phyloP scores from a whole-genome alignment of 2,329 filamentous ascomycete species.

The Claviceps sorghi region DNA sequence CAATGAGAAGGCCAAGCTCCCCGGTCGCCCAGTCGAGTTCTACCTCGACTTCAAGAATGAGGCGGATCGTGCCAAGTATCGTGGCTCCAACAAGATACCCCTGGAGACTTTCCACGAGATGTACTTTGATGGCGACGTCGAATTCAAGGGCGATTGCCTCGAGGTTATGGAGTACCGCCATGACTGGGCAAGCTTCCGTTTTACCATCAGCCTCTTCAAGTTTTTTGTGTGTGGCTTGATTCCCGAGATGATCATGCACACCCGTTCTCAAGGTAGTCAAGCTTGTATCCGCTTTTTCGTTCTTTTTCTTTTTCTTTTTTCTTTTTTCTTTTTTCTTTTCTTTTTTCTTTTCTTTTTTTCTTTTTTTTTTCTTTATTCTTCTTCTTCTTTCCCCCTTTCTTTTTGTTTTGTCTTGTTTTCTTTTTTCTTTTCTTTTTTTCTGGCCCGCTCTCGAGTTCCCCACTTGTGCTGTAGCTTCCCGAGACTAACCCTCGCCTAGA shows the following conservation, averaged over 20 bases:
- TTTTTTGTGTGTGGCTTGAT: slow-evolving; percentile 80
- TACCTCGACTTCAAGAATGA: slow-evolving; percentile 71
- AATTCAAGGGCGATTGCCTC: slow-evolving; percentile 86
- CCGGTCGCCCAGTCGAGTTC: slow-evolving; percentile 76
- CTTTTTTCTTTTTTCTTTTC: not conserved
- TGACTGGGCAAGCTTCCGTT: slow-evolving; percentile 91
- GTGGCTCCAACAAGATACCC: slow-evolving; percentile 65
- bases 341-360: not conserved
- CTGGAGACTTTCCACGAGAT: slow-evolving; percentile 94
- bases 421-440: not conserved
- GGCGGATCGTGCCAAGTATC: slow-evolving; percentile 50
- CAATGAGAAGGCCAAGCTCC: slow-evolving; percentile 81
- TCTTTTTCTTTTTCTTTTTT: not conserved
- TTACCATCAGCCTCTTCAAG: slow-evolving; percentile 73
- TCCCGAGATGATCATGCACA: slow-evolving; percentile 85
- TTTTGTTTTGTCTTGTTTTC: no score
- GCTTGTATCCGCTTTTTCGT: no score
- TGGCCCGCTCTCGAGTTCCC: not conserved
- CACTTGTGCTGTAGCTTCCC: not conserved
- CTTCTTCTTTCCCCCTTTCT: no score
- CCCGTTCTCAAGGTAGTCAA: slow-evolving; percentile 55
- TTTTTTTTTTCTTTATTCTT: not conserved
- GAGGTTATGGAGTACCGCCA: slow-evolving; percentile 88
- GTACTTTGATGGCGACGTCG: slow-evolving; percentile 91
- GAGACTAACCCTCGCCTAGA: slow-evolving; percentile 24